phyloP scores from a whole-genome alignment of 495 filamentous ascomycete species.

The Cercophora newfieldiana region DNA sequence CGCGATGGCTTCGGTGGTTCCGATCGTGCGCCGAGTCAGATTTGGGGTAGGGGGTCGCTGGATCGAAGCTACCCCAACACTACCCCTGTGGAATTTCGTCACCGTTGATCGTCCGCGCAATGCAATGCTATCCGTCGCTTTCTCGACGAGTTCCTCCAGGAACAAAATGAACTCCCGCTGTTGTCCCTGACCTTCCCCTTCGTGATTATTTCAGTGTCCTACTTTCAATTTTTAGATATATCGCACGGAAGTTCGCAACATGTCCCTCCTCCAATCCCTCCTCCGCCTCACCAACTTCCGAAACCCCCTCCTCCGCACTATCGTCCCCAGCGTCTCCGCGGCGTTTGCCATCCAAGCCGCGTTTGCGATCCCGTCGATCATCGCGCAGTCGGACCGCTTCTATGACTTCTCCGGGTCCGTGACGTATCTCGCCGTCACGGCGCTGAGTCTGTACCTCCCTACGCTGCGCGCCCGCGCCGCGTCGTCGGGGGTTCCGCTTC shows the following conservation, averaged over 20 bases:
- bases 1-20: background rate
- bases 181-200: no score
- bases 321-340: conserved; percentile 57
- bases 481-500: conserved; percentile 39
- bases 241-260: conserved; percentile 23
- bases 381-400: conserved; percentile 58
- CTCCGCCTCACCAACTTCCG: conserved; percentile 58
- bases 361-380: conserved; percentile 59
- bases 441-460: conserved; percentile 59
- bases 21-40: background rate
- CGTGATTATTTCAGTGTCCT: no score
- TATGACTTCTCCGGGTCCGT: conserved; percentile 65
- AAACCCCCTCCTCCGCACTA: conserved; percentile 58
- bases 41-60: background rate
- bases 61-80: background rate
- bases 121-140: no score
- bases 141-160: no score
- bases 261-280: conserved; percentile 51
- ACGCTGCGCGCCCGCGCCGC: conserved; percentile 51
- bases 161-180: no score
- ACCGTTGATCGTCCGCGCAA: no score
- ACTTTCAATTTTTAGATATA: background rate
- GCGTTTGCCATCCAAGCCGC: conserved; percentile 57
- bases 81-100: background rate
- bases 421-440: conserved; percentile 60